These are phyloP conservation scores for Nothophaeocryptopus gaeumannii DNA, from an alignment of 2,329 filamentous ascomycete genomes.

Conservation along the genomic window DNA sequence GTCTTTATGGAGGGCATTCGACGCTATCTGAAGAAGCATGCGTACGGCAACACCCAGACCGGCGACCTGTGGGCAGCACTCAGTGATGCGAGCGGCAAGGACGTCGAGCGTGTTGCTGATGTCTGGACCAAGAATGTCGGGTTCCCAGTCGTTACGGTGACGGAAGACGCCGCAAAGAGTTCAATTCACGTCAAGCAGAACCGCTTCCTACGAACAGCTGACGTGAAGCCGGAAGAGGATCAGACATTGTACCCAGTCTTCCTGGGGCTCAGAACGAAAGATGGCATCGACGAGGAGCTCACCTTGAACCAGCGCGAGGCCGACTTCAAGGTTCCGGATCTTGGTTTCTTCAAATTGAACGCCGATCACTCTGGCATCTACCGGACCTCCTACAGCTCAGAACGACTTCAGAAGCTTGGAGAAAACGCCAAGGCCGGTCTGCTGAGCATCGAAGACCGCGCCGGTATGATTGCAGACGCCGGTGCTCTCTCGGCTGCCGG, in stretches of 20 bases:
- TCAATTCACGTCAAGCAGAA: constrained; percentile 90
- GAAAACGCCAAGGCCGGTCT: constrained; percentile 77
- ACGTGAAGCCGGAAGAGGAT: constrained; percentile 92
- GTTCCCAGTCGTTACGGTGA: constrained; percentile 85
- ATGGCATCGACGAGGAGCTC: constrained; percentile 74
- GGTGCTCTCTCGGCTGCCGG: constrained; percentile 85
- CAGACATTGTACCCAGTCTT: constrained; percentile 85
- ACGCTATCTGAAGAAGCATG: constrained; percentile 89
- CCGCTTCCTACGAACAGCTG: constrained; percentile 86
- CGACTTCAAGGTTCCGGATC: constrained; percentile 71
- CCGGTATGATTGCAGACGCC: constrained; percentile 86
- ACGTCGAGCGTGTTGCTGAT: constrained; percentile 84
- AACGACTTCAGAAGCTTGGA: constrained; percentile 82
- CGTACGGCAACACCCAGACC: constrained; percentile 92
- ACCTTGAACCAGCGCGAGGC: constrained; percentile 71
- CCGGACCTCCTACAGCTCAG: constrained; percentile 80
- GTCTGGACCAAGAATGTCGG: constrained; percentile 97
- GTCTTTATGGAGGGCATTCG: constrained; percentile 89
- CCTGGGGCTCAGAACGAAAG: constrained; percentile 77
- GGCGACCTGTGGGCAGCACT: constrained; percentile 87
- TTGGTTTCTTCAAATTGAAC: constrained; percentile 95
- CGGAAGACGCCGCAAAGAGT: constrained; percentile 66
- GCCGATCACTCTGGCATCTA: constrained; percentile 92
- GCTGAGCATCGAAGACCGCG: constrained; percentile 82
- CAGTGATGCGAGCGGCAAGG: constrained; percentile 84